Percentiles rank a stretch among this genome's conserved stretches.
Conservation (phyloP, 1,284 basidiomycete genomes). For the Sporisorium reilianum region DNA sequence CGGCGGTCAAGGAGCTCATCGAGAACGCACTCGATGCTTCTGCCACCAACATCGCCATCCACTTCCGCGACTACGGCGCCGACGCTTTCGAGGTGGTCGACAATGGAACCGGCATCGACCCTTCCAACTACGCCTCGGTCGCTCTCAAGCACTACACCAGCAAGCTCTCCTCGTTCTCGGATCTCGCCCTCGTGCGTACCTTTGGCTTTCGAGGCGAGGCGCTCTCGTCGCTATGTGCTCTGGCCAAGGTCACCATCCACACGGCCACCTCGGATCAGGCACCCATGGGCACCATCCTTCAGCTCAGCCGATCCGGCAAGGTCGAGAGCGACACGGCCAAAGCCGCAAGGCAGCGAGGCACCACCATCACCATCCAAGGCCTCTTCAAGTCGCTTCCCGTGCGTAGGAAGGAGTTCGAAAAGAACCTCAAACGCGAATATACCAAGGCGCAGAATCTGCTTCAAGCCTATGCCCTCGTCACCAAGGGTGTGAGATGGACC, state of each 20-base stretch:
- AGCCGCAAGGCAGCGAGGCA: conserved; percentile 86
- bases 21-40: conserved; percentile 96
- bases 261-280: conserved; percentile 62
- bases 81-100: conserved; percentile 90
- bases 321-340: conserved; percentile 55
- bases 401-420: conserved; percentile 88
- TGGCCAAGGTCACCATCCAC: conserved; percentile 74
- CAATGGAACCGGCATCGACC: conserved; percentile 87
- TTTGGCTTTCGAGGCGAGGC: conserved; percentile 99
- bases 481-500: conserved; percentile 77
- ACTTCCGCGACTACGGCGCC: conserved; percentile 88
- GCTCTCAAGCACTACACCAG: conserved; percentile 94
- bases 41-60: conserved; percentile 86
- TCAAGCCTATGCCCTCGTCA: conserved; percentile 88
- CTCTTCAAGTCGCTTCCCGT: conserved; percentile 89
- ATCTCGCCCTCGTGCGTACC: conserved; percentile 81
- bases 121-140: conserved; percentile 78
- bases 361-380: conserved; percentile 81
- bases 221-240: conserved; percentile 88
- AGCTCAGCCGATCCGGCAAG: conserved; percentile 51
- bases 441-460: conserved; percentile 84
- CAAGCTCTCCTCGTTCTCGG: conserved; percentile 83
- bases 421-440: conserved; percentile 90
- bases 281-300: conserved; percentile 65
- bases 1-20: conserved; percentile 91